Evolutionary conservation across 2,329 filamentous ascomycete genomes (phyloP), one percentile per base, ranked within the genome.

Genomic region (Colletotrichum echinochloae): DNA sequence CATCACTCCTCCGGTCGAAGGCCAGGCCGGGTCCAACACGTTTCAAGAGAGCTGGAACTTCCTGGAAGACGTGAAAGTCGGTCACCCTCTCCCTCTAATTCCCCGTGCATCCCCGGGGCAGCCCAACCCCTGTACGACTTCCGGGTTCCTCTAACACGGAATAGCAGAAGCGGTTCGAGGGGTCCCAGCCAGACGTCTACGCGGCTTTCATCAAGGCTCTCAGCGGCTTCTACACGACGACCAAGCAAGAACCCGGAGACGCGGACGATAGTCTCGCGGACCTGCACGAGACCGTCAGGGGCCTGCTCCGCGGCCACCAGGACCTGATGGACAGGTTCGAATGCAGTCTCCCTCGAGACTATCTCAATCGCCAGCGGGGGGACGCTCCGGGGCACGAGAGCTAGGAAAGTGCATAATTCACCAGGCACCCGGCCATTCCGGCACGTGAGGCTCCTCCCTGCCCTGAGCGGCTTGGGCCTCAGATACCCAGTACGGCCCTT

Each of bases 301-400:
- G 18, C 0, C 9, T 70, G 18, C 48, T 70, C 8, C 63, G 52
- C 4, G 67, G 67, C 14, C 67, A 70, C 18, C 26, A 20, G 12
- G 67, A 70, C 23, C 51, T 70, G 28, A 23, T 70, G n/a, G 63
- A 70, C 16, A 66, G 63, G n/a, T 70, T 70, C 18, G 67, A 70
- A 28, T 62, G 56, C 20, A 61, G 49, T 12, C 63, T 70, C 16
- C 67, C 67, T 1, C 30, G 18, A 11, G 67, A 66, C 5, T 66
- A 70, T 35, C 54, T 70, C 8, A 12, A 57, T 7, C 62, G 65
- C 9, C 51, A 9, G 14, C 51, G 51, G 51, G 9, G 51, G 51
- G 9, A 11, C 16, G n/a, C 8, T 4, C 51, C 16, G 11, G 28
- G 35, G 11, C 8, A 9, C 23, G 51, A 67, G 0, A 20, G 60